Evolutionary conservation across 345 rosid species (phyloP).

Genomic region (Rhodamnia rubescens): DNA sequence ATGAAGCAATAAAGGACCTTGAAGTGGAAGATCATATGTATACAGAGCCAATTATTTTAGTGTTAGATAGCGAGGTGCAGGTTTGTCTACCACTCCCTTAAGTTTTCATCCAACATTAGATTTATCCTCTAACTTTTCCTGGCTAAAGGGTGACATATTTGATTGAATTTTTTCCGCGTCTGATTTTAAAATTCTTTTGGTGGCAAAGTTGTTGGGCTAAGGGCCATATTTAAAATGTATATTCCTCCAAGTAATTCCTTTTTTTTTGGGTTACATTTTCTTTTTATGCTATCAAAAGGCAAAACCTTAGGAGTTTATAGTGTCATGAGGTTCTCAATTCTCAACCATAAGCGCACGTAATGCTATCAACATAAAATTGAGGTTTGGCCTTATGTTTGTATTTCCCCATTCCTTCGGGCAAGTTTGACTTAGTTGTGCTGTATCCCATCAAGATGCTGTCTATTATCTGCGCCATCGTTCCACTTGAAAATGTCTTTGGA

Average conservation of each 20-base stretch:
- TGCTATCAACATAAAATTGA: background rate
- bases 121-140: background rate
- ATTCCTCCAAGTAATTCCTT: background rate
- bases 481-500: background rate
- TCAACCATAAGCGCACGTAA: background rate
- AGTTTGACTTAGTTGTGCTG: background rate
- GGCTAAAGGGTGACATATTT: background rate
- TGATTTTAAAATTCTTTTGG: background rate
- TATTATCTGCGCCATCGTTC: background rate
- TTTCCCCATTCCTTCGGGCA: background rate
- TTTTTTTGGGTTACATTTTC: background rate
- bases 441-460: background rate
- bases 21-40: slow-evolving; percentile 19
- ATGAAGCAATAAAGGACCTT: slow-evolving; percentile 49
- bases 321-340: background rate
- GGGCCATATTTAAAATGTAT: background rate
- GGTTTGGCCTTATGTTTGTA: background rate
- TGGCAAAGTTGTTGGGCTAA: background rate
- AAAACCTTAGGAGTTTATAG: background rate
- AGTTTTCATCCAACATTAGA: background rate
- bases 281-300: background rate
- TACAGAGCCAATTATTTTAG: slow-evolving; percentile 68
- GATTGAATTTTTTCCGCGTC: background rate
- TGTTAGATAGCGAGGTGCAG: slow-evolving; percentile 79
- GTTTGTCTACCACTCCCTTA: slow-evolving; percentile 18